These are phyloP conservation scores for Fraxinus baroniana DNA, from an alignment of 305 asterid species.

Conservation along the genomic window DNA sequence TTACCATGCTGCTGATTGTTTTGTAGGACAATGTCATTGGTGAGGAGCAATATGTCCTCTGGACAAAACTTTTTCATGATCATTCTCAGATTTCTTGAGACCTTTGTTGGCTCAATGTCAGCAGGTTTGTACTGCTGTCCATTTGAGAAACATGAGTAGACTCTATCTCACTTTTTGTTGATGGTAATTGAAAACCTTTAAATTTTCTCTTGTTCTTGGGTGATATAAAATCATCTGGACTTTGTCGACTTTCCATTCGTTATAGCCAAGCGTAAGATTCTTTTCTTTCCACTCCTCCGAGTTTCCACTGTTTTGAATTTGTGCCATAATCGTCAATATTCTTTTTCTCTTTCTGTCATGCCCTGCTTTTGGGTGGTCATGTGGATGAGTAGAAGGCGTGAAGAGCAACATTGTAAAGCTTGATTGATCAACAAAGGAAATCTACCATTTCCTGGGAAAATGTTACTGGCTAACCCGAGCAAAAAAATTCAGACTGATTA, in stretches of 20 bases:
- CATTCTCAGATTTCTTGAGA: conserved; percentile 90
- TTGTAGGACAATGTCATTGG: conserved; percentile 90
- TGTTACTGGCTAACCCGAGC: not conserved
- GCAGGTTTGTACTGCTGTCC: conserved; percentile 58
- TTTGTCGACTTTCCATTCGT: not conserved
- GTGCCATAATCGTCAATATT: not conserved
- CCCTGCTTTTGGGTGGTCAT: not conserved
- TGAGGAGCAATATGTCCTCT: conserved; percentile 79
- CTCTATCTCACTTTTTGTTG: not conserved
- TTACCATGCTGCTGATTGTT: conserved; percentile 22
- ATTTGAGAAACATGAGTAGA: not conserved
- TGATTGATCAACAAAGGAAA: not conserved
- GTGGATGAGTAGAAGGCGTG: not conserved
- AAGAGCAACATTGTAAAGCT: not conserved
- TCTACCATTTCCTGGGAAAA: not conserved
- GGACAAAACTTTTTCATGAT: conserved; percentile 75
- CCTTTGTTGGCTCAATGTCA: conserved; percentile 92
- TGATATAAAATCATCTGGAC: conserved; percentile 12
- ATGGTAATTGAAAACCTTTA: not conserved
- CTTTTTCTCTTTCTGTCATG: not conserved
- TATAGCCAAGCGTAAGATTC: not conserved
- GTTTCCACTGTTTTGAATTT: not conserved
- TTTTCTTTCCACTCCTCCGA: not conserved
- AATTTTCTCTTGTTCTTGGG: conserved; percentile 3
- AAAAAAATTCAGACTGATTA: not conserved